phyloP scores from a whole-genome alignment of 192 early-diverging fungal species.

The Glomus cerebriforme region DNA sequence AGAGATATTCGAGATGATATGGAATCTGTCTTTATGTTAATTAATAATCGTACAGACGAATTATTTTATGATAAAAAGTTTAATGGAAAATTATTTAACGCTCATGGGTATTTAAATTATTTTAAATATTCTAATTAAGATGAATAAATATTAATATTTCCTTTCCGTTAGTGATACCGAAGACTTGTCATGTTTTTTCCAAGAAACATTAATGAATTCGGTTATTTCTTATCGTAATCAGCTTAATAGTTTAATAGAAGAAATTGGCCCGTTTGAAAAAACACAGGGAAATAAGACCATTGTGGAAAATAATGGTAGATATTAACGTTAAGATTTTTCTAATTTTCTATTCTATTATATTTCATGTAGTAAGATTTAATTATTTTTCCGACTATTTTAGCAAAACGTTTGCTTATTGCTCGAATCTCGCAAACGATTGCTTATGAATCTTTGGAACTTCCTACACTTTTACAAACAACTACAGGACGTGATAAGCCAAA shows the following conservation, averaged over 20 bases:
- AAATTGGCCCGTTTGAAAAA: neutral
- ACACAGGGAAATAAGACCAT: neutral
- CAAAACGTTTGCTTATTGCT: conserved; percentile 23
- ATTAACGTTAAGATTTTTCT: neutral
- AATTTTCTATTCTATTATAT: neutral
- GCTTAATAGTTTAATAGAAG: conserved; percentile 12
- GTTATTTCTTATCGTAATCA: conserved; percentile 20
- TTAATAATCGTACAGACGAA: neutral
- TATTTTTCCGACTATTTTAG: conserved; percentile 2
- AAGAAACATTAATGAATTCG: conserved; percentile 15
- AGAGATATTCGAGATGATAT: conserved; percentile 19
- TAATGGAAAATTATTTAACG: conserved; percentile 4
- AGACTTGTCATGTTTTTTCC: conserved; percentile 8
- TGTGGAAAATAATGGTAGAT: neutral
- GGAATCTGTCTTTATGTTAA: neutral
- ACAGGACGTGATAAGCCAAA: neutral
- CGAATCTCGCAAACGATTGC: conserved; percentile 26
- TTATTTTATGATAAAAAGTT: neutral
- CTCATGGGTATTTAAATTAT: neutral
- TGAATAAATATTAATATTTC: neutral
- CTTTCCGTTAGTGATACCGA: conserved; percentile 10
- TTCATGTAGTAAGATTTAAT: neutral
- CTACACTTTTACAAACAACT: neutral
- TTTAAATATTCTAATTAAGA: neutral
- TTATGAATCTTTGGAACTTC: conserved; percentile 3